Evolutionary conservation across 108 stramenopile species (phyloP), one percentile per base, ranked within the genome.

Genomic region (Schizochytrium sp.): DNA sequence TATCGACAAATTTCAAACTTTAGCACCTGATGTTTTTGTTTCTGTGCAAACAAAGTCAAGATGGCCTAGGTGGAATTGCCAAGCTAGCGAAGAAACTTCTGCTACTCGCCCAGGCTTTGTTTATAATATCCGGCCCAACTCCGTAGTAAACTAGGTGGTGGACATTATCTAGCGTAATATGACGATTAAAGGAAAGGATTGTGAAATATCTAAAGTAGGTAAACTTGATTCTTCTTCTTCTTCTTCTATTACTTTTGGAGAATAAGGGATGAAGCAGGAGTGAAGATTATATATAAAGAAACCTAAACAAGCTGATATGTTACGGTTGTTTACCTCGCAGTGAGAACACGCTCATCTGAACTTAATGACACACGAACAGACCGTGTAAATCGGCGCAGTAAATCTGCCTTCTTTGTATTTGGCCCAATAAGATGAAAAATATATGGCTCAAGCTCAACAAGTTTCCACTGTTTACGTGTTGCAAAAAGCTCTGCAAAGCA

Each of bases 401-500:
- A 53, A 53, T 83, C 76, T 40, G 76, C 76, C 40, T 83, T 83
- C 53, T 55, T 49, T 5, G 28, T 28, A 10, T 13, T 83, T 8
- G 53, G 76, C 8, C 76, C 53, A 8, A 55, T 5, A 5, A 83
- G 76, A 28, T 83, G 76, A n/a, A 0, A n/a, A 28, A 83, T 83
- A 53, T 55, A 83, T 13, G 76, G 76, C 47, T 83, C 76, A 28
- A 83, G 10, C 28, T 83, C 76, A 5, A n/a, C 53, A n/a, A 83
- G 53, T 40, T 49, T 83, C 76, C 76, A 83, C 76, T 83, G 76
- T 53, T 49, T 49, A n/a, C 53, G 47, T 28, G n/a, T 10, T 1
- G 76, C 76, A 55, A 83, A 83, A 53, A 83, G 76, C 10, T 49
- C 53, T 10, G 76, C 76, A 83, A 83, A 83, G 76, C 76, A 83